Evolutionary conservation across 148 eudicot genomes (phyloP), one percentile per base, ranked within the genome.

Genomic region (Amaranthus cruentus): DNA sequence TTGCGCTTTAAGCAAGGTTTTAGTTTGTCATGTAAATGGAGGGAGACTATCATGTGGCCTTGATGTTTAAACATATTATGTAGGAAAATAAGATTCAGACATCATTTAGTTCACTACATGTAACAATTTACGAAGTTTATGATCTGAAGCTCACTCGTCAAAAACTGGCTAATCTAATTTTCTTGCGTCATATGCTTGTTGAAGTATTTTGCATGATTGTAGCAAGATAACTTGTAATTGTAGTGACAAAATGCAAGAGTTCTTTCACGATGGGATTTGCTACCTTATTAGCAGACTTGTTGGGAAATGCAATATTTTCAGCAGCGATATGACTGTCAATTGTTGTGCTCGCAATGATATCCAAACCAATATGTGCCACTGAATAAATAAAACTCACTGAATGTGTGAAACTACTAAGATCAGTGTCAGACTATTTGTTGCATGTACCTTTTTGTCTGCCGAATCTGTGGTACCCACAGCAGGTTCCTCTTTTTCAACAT

Each of bases 371-470:
- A 85, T 76, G 81, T 18, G 14, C 46, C 47, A 73, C 59, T 47
- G 43, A 55, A 51, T 21, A 55, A 69, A 68, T 59, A 68, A 18
- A 8, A 49, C 52, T 14, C 48, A 46, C 10, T 46, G 13, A 38
- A 48, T 52, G 14, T 53, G 42, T 54, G 69, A 47, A 68, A 69
- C 7, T 3, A 9, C 6, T 28, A 60, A 69, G 4, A 69, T 21
- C 18, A 71, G 46, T 55, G 50, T 47, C 47, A 51, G 47, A 55
- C 44, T 15, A 18, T 57, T 58, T 65, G 13, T 13, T 1, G 80
- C 68, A 60, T 47, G 49, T 84, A 89, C 97, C 90, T 91, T 89
- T 67, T 78, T 78, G 68, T 82, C 78, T 48, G 55, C 42, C 56
- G 80, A 78, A 62, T 55, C 70, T 60, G 78, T 76, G 55, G 77